Conservation (phyloP, 192 early-diverging fungal genomes). For the Coemansia sp. region DNA sequence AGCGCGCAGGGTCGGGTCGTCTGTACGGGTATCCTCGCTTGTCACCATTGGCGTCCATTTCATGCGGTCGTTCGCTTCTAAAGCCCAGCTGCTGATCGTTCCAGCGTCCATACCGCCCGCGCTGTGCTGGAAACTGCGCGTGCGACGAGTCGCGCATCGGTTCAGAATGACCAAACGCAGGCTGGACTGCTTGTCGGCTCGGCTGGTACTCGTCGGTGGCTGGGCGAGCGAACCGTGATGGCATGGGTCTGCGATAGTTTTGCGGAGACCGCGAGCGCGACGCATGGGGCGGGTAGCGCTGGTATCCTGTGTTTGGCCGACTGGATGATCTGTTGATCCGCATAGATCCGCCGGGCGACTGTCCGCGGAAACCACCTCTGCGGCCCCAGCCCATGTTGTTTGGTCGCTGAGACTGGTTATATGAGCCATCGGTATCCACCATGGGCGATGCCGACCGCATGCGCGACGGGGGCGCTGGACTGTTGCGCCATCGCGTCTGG, state of each 20-base stretch:
- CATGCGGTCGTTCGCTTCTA: background rate
- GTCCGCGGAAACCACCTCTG: conserved; percentile 13
- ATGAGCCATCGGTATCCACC: background rate
- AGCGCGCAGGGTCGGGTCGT: conserved; percentile 12
- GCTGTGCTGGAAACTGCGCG: background rate
- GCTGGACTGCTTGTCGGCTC: background rate
- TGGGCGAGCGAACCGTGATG: background rate
- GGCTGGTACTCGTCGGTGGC: background rate
- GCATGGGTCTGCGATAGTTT: conserved; percentile 7
- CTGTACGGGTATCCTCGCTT: background rate
- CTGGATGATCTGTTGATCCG: conserved; percentile 22
- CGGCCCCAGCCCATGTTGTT: background rate
- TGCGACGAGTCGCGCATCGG: background rate
- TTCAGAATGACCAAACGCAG: background rate
- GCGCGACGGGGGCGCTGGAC: conserved; percentile 8
- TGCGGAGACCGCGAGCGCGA: conserved; percentile 42
- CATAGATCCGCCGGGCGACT: conserved; percentile 16
- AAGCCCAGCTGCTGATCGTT: background rate
- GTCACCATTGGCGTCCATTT: background rate
- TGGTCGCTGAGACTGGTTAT: background rate
- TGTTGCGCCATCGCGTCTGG: conserved; percentile 27
- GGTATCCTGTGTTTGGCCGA: conserved; percentile 12
- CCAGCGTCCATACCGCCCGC: conserved; percentile 2
- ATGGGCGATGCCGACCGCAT: conserved; percentile 24
- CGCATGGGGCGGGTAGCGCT: background rate